Evolutionary conservation across 2,329 filamentous ascomycete species (phyloP), one percentile per base, ranked within the genome.

Genomic region (Verticillium albo-atrum): DNA sequence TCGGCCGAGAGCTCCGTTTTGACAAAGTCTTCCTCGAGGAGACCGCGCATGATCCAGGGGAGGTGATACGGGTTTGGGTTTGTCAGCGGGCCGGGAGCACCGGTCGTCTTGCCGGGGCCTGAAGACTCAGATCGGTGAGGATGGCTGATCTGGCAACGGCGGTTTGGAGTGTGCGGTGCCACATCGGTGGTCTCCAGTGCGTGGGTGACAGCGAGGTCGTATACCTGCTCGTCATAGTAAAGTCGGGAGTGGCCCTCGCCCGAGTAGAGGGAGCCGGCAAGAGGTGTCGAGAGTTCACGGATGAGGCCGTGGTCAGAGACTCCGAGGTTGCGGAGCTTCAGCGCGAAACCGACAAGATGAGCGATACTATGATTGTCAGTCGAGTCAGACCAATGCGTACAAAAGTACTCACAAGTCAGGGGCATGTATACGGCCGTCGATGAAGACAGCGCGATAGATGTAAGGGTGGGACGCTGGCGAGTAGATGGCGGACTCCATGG

Each of bases 381-480:
- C 15, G 12, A 4, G n/a, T 23, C 4, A 1, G 26, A 6, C 17
- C 14, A n/a, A 4, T 9, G 42, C 9, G 30, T 2, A 17, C 23
- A 27, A 15, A 2, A 51, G 50, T 17, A 65, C 82, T 69, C 70
- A 85, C 83, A 99, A 99, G 72, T 96, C 93, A 2, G 93, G 92
- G 0, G 93, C 90, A 71, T 98, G 94, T 34, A 97, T 83, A 61
- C 93, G 88, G 27, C 93, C 91, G 73, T 99, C 94, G 58, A 99
- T 90, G 71, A 98, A 98, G 17, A 96, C 92, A n/a, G 93, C 91
- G 28, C 95, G 88, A 72, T 92, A 96, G 60, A 98, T 94, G 72
- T 97, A 93, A 0, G 95, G 95, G 68, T 99, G 95, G 23, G 86
- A 87, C 4, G 92, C 87, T 0, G 90, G 90, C 0, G 91, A 89